Base-by-base conservation (phyloP, 345 rosid genomes). In the Bruguiera sexangula region DNA sequence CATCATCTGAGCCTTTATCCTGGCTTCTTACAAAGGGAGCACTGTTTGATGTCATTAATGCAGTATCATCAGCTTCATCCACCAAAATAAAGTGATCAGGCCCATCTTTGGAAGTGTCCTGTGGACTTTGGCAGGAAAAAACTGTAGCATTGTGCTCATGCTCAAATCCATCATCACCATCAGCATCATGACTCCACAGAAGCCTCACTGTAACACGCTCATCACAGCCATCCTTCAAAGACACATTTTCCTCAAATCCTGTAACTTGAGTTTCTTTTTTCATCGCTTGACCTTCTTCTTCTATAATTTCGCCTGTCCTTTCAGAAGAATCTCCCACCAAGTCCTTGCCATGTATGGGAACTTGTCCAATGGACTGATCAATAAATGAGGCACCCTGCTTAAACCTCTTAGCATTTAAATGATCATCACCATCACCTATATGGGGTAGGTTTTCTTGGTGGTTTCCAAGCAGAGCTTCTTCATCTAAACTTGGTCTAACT, bases 351-450 rank as follows among this genome's bases (percentile, higher is more conserved):
- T 8, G 13, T 6, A 8, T 46, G 53, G 70, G 55, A 26, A 5
- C 21, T 34, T 71, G 70, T 11, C 43, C 69, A n/a, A 46, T 9
- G 9, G 70, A 48, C 21, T 63, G 73, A 56, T 56, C 15, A 20
- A 43, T 36, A 73, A 56, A 22, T 11, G 54, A 60, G 18, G 67
- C 46, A 59, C 50, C 72, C 58, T 26, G 79, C 79, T 84, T 83
- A 24, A 62, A 65, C 81, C 76, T 81, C 78, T 82, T 81, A 19
- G 50, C 70, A 75, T 72, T 65, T 74, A 60, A 37, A 34, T 34
- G 70, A 52, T 19, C 46, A 72, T 71, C 63, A 21, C 6, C 57
- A 68, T 57, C 27, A 67, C 39, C 8, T 18, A 36, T 30, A 70
- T 39, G 15, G 51, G 20, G 59, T 36, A 30, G 79, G 36, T 54